Evolutionary conservation across 78 protist species (phyloP).

Genomic region (Chrysochromulina parva): DNA sequence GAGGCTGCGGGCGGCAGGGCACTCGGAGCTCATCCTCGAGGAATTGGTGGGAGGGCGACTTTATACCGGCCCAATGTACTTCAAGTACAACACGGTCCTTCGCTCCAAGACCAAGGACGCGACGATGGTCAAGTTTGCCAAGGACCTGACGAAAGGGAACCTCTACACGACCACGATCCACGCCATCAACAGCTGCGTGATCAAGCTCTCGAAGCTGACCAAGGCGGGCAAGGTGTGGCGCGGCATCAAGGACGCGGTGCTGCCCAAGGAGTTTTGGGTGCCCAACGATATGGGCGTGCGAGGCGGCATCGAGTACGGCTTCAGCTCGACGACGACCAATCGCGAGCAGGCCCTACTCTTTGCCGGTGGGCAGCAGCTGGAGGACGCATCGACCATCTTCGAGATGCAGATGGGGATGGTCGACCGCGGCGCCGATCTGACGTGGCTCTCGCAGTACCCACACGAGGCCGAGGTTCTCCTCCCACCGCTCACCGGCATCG

Average conservation of each 20-base stretch:
- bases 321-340: not conserved
- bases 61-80: not conserved
- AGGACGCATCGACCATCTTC: not conserved
- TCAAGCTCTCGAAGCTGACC: not conserved
- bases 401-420: not conserved
- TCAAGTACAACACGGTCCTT: not conserved
- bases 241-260: not conserved
- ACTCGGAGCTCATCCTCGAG: not conserved
- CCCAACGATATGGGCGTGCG: not conserved
- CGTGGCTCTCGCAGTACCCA: not conserved
- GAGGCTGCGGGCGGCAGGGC: not conserved
- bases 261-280: not conserved
- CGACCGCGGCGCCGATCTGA: not conserved
- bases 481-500: not conserved
- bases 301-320: not conserved
- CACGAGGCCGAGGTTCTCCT: not conserved
- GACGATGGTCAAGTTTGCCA: not conserved
- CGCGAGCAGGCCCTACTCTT: not conserved
- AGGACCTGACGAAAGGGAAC: not conserved
- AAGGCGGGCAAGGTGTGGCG: not conserved
- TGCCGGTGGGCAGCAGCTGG: not conserved
- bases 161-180: not conserved
- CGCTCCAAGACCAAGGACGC: not conserved
- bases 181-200: not conserved
- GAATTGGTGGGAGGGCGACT: not conserved